These are phyloP conservation scores for Suhomyces chickasaworum DNA, from an alignment of 1,139 yeast species.

Conservation along the genomic window DNA sequence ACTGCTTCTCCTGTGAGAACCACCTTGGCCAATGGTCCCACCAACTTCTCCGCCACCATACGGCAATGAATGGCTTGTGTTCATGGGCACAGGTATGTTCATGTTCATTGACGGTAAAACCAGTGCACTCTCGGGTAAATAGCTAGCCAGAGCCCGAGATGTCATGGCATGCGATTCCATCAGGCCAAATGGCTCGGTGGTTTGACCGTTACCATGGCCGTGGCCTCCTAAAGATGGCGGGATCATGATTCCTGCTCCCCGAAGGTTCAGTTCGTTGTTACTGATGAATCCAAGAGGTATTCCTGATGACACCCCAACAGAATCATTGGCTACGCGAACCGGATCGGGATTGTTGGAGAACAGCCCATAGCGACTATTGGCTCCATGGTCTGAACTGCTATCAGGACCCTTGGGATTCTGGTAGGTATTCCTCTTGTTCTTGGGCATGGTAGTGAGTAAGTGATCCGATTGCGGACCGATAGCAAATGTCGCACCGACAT, in stretches of 20 bases:
- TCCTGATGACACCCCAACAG: neutral
- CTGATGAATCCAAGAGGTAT: neutral
- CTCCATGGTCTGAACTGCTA: neutral
- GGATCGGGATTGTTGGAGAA: neutral
- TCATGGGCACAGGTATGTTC: neutral
- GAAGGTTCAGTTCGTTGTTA: constrained; percentile 6
- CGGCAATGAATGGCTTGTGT: neutral
- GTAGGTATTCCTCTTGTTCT: neutral
- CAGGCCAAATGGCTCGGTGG: neutral
- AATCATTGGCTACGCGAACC: neutral
- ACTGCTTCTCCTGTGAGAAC: neutral
- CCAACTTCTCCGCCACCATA: neutral
- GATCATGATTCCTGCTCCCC: constrained; percentile 1
- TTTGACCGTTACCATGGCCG: neutral
- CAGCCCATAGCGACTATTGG: neutral
- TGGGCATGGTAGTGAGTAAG: neutral
- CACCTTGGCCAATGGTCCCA: neutral
- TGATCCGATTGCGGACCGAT: neutral
- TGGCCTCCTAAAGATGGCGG: constrained; percentile 1
- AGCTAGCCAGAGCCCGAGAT: neutral
- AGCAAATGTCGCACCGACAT: neutral
- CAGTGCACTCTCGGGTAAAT: neutral
- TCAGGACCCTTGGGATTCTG: neutral
- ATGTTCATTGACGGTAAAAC: neutral
- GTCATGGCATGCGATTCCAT: neutral